Conservation (phyloP, 2,329 filamentous ascomycete genomes). For the Aspergillus sp. region DNA sequence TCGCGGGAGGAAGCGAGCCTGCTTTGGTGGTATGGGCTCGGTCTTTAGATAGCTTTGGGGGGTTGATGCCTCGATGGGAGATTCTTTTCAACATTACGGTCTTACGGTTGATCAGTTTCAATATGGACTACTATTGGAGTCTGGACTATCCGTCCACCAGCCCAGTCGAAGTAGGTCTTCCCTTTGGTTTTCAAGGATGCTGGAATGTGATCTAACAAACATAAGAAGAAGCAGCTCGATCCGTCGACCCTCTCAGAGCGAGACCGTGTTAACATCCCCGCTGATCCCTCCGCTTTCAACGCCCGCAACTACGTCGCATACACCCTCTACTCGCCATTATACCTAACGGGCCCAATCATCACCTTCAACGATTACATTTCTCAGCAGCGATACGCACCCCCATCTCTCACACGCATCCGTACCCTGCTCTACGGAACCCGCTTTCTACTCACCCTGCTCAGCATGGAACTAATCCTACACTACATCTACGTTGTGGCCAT, state of each 20-base stretch:
- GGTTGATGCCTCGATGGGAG: conserved; percentile 86
- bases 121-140: conserved; percentile 95
- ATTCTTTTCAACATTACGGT: conserved; percentile 97
- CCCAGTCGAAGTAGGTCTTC: conserved; percentile 67
- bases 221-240: conserved; percentile 98
- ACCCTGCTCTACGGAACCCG: conserved; percentile 77
- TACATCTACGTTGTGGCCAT: conserved; percentile 93
- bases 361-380: conserved; percentile 98
- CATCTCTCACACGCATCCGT: conserved; percentile 62
- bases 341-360: conserved; percentile 84
- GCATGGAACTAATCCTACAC: conserved; percentile 88
- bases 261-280: conserved; percentile 74
- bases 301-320: conserved; percentile 89
- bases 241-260: conserved; percentile 77
- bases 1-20: conserved; percentile 35
- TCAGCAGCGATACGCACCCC: conserved; percentile 66
- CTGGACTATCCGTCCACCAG: conserved; percentile 57
- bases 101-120: conserved; percentile 88
- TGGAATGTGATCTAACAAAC: conserved; percentile 18
- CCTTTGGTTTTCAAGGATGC: neutral
- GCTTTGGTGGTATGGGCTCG: conserved; percentile 55
- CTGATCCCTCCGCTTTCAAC: conserved; percentile 60
- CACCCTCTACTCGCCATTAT: conserved; percentile 83
- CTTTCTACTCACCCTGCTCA: conserved; percentile 70
- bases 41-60: conserved; percentile 71